These are phyloP conservation scores for Letharia lupina DNA, from an alignment of 495 filamentous ascomycete genomes.

Conservation along the genomic window DNA sequence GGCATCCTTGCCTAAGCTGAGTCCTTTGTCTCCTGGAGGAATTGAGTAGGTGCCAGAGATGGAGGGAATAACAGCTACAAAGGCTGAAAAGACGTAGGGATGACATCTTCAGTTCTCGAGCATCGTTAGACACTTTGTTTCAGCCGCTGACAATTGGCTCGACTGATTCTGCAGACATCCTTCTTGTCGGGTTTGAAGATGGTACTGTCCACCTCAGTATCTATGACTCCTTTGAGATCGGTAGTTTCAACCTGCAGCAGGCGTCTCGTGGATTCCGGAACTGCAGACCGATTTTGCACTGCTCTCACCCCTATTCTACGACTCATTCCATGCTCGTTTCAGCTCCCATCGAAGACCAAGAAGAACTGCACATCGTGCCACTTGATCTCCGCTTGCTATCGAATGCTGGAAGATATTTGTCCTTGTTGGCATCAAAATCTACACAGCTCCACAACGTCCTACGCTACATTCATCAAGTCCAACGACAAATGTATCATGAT, in stretches of 20 bases:
- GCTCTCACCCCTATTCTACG: constrained; percentile 63
- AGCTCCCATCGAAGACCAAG: constrained; percentile 26
- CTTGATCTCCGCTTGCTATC: constrained; percentile 77
- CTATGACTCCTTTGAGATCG: constrained; percentile 84
- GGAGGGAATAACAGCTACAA: background rate
- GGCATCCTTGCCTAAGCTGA: constrained; percentile 69
- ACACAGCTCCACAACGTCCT: constrained; percentile 80
- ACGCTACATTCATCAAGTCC: constrained; percentile 69
- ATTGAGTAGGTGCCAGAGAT: constrained; percentile 41
- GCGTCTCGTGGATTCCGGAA: constrained; percentile 21
- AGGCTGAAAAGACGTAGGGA: constrained; percentile 31
- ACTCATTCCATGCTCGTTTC: constrained; percentile 66
- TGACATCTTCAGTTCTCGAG: constrained; percentile 62
- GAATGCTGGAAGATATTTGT: constrained; percentile 69
- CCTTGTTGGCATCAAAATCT: constrained; percentile 74
- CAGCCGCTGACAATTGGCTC: constrained; percentile 52
- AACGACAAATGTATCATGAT: constrained; percentile 63
- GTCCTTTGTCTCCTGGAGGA: constrained; percentile 55
- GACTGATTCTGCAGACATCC: constrained; percentile 68
- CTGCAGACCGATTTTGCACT: constrained; percentile 33
- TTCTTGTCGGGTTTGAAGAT: constrained; percentile 69
- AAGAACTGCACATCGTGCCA: constrained; percentile 54
- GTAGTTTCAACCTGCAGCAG: constrained; percentile 46
- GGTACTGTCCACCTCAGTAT: constrained; percentile 76
- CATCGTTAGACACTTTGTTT: constrained; percentile 63